Evolutionary conservation across 2,329 filamentous ascomycete species (phyloP).

Genomic region (Aspergillus calidoustus): DNA sequence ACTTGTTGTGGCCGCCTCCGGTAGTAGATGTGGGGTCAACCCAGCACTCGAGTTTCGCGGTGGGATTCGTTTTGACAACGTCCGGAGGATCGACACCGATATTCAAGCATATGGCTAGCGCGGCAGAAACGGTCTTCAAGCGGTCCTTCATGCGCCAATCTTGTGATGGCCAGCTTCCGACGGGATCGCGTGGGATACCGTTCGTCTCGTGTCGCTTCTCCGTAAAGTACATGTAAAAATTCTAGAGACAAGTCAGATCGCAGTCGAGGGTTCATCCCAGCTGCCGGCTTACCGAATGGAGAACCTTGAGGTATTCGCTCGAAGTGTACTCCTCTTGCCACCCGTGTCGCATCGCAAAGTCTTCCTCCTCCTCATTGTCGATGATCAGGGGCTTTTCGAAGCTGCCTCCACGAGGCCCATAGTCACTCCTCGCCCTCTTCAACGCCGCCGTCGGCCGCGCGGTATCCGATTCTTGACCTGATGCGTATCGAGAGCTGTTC

Average conservation of each 20-base stretch:
- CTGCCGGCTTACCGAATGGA: constrained; percentile 70
- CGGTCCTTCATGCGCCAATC: constrained; percentile 98
- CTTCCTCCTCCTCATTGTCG: constrained; percentile 51
- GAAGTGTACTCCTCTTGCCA: constrained; percentile 93
- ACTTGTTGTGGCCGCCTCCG: constrained; percentile 74
- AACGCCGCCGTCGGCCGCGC: constrained; percentile 44
- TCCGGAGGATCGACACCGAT: constrained; percentile 97
- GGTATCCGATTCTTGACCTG: constrained; percentile 37
- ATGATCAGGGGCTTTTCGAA: constrained; percentile 36
- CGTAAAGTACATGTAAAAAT: constrained; percentile 99
- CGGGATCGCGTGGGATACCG: constrained; percentile 73
- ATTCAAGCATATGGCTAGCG: constrained; percentile 91
- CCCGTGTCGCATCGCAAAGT: constrained; percentile 73
- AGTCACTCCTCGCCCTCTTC: constrained; percentile 59
- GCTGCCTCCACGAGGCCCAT: constrained; percentile 47
- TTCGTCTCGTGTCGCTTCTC: constrained; percentile 97
- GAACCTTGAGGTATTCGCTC: constrained; percentile 81
- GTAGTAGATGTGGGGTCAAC: constrained; percentile 84
- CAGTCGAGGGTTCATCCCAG: neutral
- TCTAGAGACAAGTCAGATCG: constrained; percentile 57
- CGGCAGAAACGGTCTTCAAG: constrained; percentile 93
- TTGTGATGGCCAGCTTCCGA: constrained; percentile 65
- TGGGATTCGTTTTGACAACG: constrained; percentile 92
- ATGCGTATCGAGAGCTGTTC: constrained; percentile 30
- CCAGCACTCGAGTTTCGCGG: constrained; percentile 95